Percentiles rank a stretch among this genome's conserved stretches.
These are phyloP conservation scores for Pulveroboletus frians DNA, from an alignment of 768 basidiomycete species.

Conservation along the genomic window DNA sequence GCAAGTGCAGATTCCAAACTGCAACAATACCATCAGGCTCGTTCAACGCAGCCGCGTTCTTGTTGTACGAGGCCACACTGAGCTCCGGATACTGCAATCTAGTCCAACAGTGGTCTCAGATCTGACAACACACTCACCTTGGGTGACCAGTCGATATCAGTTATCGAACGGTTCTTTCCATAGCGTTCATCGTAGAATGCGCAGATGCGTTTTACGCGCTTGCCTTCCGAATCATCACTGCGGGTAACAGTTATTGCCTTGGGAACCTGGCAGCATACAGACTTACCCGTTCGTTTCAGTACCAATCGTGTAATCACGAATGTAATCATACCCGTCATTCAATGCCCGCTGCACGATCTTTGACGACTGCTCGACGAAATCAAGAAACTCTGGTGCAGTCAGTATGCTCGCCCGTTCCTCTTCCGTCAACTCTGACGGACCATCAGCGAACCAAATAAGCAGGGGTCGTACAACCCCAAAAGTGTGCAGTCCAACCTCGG, in stretches of 20 bases:
- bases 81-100: constrained; percentile 83
- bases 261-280: neutral
- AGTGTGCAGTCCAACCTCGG: constrained; percentile 45
- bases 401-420: constrained; percentile 81
- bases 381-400: constrained; percentile 84
- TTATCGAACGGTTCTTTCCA: constrained; percentile 90
- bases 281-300: constrained; percentile 79
- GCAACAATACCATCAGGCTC: constrained; percentile 97
- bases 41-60: constrained; percentile 87
- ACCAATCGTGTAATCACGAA: constrained; percentile 91
- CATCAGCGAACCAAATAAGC: neutral
- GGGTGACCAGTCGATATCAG: constrained; percentile 96
- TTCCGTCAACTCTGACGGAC: constrained; percentile 66
- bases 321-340: constrained; percentile 95
- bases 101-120: neutral
- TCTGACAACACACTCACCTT: constrained; percentile 52
- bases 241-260: constrained; percentile 7
- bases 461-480: neutral
- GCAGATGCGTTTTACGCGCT: constrained; percentile 88
- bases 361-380: constrained; percentile 91
- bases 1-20: constrained; percentile 93
- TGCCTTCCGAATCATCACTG: constrained; percentile 88
- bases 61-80: constrained; percentile 94
- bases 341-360: constrained; percentile 94
- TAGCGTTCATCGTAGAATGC: constrained; percentile 89